phyloP scores from a whole-genome alignment of 345 rosid genomes.

The Camelina sativa region DNA sequence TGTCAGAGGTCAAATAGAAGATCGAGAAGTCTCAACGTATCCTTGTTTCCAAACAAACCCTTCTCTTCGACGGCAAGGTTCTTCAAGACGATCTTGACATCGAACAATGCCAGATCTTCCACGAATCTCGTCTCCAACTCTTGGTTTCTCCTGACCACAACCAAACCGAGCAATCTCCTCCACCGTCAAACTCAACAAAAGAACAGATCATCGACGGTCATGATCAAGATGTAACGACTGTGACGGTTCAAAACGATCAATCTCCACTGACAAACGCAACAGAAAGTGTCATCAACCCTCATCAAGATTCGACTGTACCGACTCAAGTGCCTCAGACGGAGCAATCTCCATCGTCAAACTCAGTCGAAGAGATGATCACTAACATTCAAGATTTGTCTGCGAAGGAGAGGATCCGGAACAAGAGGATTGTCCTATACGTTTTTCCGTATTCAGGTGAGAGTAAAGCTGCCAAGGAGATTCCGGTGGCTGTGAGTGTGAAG shows the following conservation, averaged over 20 bases:
- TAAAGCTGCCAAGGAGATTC: constrained; percentile 52
- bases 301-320: neutral
- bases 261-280: neutral
- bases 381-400: constrained; percentile 33
- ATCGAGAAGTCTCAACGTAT: constrained; percentile 60
- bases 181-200: neutral
- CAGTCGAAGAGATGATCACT: constrained; percentile 48
- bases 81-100: neutral
- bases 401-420: constrained; percentile 37
- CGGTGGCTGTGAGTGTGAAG: constrained; percentile 60
- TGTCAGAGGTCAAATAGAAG: constrained; percentile 68
- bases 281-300: neutral
- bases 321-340: neutral
- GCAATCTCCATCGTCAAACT: constrained; percentile 7
- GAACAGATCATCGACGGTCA: neutral
- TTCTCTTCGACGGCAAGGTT: neutral
- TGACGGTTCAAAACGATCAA: neutral
- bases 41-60: constrained; percentile 28
- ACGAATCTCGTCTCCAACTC: constrained; percentile 57
- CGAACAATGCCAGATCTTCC: neutral
- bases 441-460: constrained; percentile 35
- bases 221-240: neutral
- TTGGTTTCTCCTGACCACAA: constrained; percentile 25
- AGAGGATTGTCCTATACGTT: constrained; percentile 7
- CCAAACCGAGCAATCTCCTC: neutral